Percentiles rank a stretch among this genome's conserved stretches.
Evolutionary conservation across 2,329 filamentous ascomycete genomes (phyloP).

Genomic region (Nemania serpens): DNA sequence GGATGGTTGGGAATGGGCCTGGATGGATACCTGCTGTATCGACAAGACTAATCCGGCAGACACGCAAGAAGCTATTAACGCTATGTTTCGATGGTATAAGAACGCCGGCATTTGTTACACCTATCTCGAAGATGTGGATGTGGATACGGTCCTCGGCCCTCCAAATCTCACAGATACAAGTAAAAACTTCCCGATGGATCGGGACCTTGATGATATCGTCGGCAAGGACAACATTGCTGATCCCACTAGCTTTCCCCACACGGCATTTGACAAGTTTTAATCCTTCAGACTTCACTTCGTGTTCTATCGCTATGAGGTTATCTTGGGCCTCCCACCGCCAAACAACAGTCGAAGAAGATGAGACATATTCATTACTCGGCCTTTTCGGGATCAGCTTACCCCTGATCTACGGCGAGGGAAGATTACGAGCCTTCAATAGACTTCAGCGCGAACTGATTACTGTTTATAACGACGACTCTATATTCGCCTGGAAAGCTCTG

Average conservation of each 20-base stretch:
- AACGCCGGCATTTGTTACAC: slow-evolving; percentile 18
- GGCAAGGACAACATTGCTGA: slow-evolving; percentile 2
- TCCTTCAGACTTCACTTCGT: slow-evolving; percentile 10
- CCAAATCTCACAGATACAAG: not conserved
- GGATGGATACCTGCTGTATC: slow-evolving; percentile 27
- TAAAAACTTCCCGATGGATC: not conserved
- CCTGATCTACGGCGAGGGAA: slow-evolving; percentile 39
- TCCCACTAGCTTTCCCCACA: not conserved
- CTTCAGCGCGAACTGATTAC: slow-evolving; percentile 37
- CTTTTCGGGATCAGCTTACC: slow-evolving; percentile 39
- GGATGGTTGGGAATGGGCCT: slow-evolving; percentile 22
- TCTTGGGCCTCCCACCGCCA: slow-evolving; percentile 35
- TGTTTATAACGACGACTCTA: slow-evolving; percentile 22
- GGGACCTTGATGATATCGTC: slow-evolving; percentile 5
- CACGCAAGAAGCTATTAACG: slow-evolving; percentile 15
- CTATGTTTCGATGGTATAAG: slow-evolving; percentile 27
- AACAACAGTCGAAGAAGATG: slow-evolving; percentile 34
- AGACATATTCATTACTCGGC: slow-evolving; percentile 38
- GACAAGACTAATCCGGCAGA: slow-evolving; percentile 22
- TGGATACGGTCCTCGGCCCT: not conserved
- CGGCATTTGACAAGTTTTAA: slow-evolving; percentile 3
- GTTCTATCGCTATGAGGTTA: slow-evolving; percentile 32
- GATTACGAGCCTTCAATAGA: slow-evolving; percentile 32
- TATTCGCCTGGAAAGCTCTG: slow-evolving; percentile 19
- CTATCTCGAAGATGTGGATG: slow-evolving; percentile 21